These are phyloP conservation scores for Berberis vulgaris DNA, from an alignment of 164 flowering plant genomes.

Conservation along the genomic window DNA sequence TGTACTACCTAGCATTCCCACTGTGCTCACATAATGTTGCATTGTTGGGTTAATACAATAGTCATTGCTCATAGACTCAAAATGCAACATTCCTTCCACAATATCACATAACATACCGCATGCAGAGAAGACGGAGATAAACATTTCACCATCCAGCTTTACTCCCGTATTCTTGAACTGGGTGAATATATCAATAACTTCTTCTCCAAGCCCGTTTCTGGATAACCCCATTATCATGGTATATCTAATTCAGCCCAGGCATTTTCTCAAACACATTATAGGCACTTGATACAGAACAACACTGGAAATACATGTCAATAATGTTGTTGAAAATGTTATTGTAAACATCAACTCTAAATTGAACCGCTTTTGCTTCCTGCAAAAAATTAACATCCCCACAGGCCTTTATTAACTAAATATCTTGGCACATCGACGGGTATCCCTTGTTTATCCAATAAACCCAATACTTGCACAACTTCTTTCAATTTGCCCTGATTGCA, in stretches of 20 bases:
- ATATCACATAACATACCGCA: constrained; percentile 49
- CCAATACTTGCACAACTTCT: too few species aligned
- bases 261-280: constrained; percentile 38
- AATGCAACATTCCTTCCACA: constrained; percentile 66
- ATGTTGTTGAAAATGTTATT: constrained; percentile 41
- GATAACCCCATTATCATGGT: constrained; percentile 58
- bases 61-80: constrained; percentile 51
- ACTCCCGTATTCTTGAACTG: constrained; percentile 49
- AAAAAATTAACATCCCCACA: constrained; percentile 41
- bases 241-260: constrained; percentile 46
- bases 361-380: constrained; percentile 49
- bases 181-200: constrained; percentile 55
- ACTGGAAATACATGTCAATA: constrained; percentile 56
- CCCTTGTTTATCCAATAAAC: too few species aligned
- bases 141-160: constrained; percentile 59
- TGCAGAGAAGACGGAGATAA: constrained; percentile 52
- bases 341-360: constrained; percentile 11
- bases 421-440: too few species aligned
- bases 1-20: constrained; percentile 59
- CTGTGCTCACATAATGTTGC: constrained; percentile 54
- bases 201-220: constrained; percentile 62
- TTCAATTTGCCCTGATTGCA: too few species aligned
- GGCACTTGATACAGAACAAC: constrained; percentile 63
- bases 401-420: too few species aligned
- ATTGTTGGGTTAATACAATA: constrained; percentile 56